These are phyloP conservation scores for Hanseniaspora pseudoguilliermondii DNA, from an alignment of 805 yeast species.

Conservation along the genomic window DNA sequence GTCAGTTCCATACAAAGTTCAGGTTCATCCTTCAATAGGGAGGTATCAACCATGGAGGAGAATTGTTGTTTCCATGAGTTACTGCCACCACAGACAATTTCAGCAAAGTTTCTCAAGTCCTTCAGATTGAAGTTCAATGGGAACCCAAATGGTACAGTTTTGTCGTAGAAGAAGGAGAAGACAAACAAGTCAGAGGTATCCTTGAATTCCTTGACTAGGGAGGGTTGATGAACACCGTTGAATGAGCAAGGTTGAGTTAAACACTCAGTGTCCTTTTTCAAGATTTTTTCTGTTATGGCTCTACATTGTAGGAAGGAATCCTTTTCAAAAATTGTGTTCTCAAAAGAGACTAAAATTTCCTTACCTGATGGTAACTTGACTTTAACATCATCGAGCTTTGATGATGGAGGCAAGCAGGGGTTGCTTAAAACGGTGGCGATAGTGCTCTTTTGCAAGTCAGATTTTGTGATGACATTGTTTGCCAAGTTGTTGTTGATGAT, in stretches of 20 bases:
- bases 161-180: constrained; percentile 90
- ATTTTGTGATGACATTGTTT: constrained; percentile 30
- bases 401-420: constrained; percentile 83
- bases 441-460: constrained; percentile 22
- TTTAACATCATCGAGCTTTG: constrained; percentile 42
- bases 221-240: constrained; percentile 96
- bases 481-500: constrained; percentile 44
- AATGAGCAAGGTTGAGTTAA: constrained; percentile 74
- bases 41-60: constrained; percentile 52
- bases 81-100: constrained; percentile 75
- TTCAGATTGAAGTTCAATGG: constrained; percentile 76
- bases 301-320: constrained; percentile 72
- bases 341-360: constrained; percentile 44
- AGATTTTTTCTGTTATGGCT: constrained; percentile 61
- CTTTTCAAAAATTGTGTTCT: constrained; percentile 44
- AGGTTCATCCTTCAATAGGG: constrained; percentile 65
- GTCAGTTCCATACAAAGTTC: constrained; percentile 89
- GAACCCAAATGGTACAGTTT: constrained; percentile 89
- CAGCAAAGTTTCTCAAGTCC: constrained; percentile 72
- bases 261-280: constrained; percentile 77
- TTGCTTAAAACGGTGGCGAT: constrained; percentile 42
- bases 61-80: constrained; percentile 57
- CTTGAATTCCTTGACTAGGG: constrained; percentile 64
- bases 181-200: constrained; percentile 66
- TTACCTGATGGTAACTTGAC: constrained; percentile 43